Percentiles rank a stretch among this genome's conserved stretches.
Conservation (phyloP, 2,329 filamentous ascomycete genomes). For the Aspergillus brasiliensis region DNA sequence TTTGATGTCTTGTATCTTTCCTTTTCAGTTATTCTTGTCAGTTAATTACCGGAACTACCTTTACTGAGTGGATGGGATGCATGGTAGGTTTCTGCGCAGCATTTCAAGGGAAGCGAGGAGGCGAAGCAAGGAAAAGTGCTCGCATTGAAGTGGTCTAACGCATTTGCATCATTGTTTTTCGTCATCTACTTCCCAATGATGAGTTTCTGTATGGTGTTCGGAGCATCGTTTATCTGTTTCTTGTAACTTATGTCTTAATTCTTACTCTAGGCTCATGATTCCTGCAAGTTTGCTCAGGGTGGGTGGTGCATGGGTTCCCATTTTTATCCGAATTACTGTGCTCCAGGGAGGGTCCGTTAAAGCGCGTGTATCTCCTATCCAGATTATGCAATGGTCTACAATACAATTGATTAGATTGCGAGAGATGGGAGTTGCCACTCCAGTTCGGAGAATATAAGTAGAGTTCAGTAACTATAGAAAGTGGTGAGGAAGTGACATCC, state of each 20-base stretch:
- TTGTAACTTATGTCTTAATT: neutral
- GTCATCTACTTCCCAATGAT: slow-evolving; percentile 3
- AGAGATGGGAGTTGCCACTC: too few species aligned
- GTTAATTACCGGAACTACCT: neutral
- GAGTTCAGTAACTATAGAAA: neutral
- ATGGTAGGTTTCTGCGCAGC: slow-evolving; percentile 6
- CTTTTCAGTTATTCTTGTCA: slow-evolving; percentile 10
- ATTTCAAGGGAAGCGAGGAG: neutral
- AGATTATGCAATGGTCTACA: neutral
- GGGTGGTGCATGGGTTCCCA: slow-evolving; percentile 14
- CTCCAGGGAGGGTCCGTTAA: neutral
- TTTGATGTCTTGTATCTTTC: slow-evolving; percentile 13
- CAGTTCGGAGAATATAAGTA: neutral
- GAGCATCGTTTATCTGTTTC: neutral
- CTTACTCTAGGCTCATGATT: slow-evolving; percentile 15
- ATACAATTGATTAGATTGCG: neutral
- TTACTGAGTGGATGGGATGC: neutral
- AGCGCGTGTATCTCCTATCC: neutral
- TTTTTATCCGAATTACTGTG: slow-evolving; percentile 14
- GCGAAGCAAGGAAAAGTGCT: slow-evolving; percentile 8
- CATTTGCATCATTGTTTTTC: slow-evolving; percentile 18
- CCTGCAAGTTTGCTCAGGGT: slow-evolving; percentile 5
- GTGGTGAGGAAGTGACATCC: neutral
- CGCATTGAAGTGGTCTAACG: neutral
- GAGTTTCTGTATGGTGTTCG: neutral